Percentiles rank a stretch among this genome's conserved stretches.
phyloP scores from a whole-genome alignment of 2,329 filamentous ascomycete species.

The Coniochaeta ligniaria region DNA sequence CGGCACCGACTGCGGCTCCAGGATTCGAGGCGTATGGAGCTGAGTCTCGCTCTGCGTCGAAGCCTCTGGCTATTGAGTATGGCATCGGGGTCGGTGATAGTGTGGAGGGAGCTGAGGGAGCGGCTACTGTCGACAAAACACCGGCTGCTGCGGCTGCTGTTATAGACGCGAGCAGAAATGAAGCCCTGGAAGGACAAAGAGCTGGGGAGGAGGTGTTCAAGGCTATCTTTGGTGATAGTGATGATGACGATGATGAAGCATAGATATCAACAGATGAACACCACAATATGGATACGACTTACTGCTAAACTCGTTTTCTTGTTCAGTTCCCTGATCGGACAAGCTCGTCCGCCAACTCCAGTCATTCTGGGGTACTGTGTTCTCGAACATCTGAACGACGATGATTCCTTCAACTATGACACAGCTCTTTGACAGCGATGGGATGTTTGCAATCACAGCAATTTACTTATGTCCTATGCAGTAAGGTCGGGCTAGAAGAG shows the following conservation, averaged over 20 bases:
- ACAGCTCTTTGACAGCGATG: no score
- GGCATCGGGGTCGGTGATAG: background rate
- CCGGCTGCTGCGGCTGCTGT: constrained; percentile 16
- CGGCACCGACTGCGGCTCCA: constrained; percentile 10
- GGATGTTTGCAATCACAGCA: no score
- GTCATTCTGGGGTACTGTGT: no score
- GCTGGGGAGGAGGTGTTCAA: constrained; percentile 79
- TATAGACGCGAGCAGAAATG: constrained; percentile 69
- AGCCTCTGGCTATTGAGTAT: constrained; percentile 7
- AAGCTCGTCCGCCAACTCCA: no score
- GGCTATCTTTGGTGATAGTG: constrained; percentile 88
- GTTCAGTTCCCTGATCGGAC: no score
- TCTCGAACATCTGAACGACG: no score
- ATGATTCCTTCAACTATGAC: no score
- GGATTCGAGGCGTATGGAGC: constrained; percentile 11
- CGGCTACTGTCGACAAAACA: constrained; percentile 5
- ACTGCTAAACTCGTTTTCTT: no score
- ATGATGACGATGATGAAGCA: constrained; percentile 47
- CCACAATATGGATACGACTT: background rate
- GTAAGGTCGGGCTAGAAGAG: no score
- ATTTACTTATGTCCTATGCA: no score
- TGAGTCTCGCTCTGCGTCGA: constrained; percentile 7
- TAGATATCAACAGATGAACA: background rate
- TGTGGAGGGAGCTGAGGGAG: constrained; percentile 2
- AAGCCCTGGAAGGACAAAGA: constrained; percentile 65